Base-by-base conservation (phyloP, 2,329 filamentous ascomycete species). In the Cytospora chrysosperma region DNA sequence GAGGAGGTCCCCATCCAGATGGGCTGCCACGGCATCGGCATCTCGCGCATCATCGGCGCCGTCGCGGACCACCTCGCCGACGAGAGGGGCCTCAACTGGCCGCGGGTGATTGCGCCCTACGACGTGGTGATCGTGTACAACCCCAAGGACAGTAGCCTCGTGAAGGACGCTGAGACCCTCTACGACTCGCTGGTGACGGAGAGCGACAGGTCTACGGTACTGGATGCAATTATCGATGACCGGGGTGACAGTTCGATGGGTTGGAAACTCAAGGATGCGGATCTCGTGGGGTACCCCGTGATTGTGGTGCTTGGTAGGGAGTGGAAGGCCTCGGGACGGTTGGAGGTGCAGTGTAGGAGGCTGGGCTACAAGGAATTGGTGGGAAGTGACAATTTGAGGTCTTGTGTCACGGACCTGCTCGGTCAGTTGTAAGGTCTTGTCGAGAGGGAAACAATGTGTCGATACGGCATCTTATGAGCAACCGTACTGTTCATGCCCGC, bases 11-110 rank as follows among this genome's bases (percentile, higher is more conserved):
- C 87, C 0, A 83, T 97, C 71, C 87, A 96, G 68, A 99, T 99
- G 95, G 95, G 95, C 61, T 99, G 95, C 74, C 92, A 97, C 72
- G 95, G 95, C 0, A 96, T 99, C 66, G 95, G 95, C 1, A 87
- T 99, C 21, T 96, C 93, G 6, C 89, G 95, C 52, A 88, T 99
- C 70, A 88, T 99, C 66, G 93, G 89, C 10, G 92, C 95, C 1
- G 86, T 95, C 0, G 93, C 93, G 1, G 89, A 94, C 67, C 84
- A 89, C 47, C 80, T 92, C 12, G 82, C 87, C 0, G 92, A 96
- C 68, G 72, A 82, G 3, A 84, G 79, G 71, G 95, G 93, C 0
- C 81, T 98, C 9, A 92, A 92, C 70, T 99, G 95, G 95, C 95
- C 95, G 0, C 82, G 88, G 7, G 87, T 81, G 12, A 93, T 98